phyloP scores from a whole-genome alignment of 2,329 filamentous ascomycete genomes.

The Balansia obtecta region DNA sequence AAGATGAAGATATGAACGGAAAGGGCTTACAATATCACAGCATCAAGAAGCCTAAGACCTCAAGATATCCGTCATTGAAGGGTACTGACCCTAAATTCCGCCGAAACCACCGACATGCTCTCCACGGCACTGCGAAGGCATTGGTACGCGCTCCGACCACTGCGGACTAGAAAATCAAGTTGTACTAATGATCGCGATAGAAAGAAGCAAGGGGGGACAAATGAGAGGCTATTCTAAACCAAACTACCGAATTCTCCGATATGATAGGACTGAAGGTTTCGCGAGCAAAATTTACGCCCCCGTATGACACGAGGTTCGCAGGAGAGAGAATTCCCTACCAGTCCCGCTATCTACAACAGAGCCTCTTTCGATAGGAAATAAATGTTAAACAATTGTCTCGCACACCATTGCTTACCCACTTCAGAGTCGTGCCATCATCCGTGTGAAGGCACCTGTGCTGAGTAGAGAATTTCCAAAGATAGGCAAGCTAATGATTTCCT shows the following conservation, averaged over 20 bases:
- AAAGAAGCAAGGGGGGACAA: conserved; percentile 98
- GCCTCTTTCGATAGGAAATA: no score
- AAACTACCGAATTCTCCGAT: background rate
- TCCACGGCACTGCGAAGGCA: conserved; percentile 96
- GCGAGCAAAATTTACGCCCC: background rate
- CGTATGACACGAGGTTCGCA: no score
- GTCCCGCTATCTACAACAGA: no score
- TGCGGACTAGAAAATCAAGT: background rate
- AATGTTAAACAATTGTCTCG: no score
- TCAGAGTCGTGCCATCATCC: no score
- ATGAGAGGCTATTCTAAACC: conserved; percentile 53
- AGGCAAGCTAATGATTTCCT: no score
- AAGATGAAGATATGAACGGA: background rate
- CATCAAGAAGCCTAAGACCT: conserved; percentile 99
- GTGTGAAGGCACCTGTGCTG: no score
- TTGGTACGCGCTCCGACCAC: conserved; percentile 54
- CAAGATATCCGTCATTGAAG: conserved; percentile 97
- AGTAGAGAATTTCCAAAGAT: no score
- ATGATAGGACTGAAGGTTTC: background rate
- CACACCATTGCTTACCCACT: no score
- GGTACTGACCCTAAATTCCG: conserved; percentile 99
- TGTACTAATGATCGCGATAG: conserved; percentile 38
- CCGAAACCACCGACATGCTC: conserved; percentile 98
- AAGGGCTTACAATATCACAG: conserved; percentile 33
- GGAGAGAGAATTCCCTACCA: no score